Conservation (phyloP, 2,329 filamentous ascomycete genomes). For the Periglandula ipomoeae region DNA sequence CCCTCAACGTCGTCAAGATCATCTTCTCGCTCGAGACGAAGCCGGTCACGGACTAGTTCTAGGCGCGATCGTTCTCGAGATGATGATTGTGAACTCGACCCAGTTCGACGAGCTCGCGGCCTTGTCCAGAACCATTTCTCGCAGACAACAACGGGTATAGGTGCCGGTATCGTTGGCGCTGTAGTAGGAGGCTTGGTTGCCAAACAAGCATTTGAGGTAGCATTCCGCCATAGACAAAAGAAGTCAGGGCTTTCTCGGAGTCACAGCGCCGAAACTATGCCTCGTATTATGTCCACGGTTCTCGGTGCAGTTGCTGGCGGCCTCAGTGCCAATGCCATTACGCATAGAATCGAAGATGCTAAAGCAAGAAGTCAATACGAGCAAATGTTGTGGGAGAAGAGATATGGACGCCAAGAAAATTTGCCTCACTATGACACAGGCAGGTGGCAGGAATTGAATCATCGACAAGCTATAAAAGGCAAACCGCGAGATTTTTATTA, state of each 20-base stretch:
- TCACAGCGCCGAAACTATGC: slow-evolving; percentile 21
- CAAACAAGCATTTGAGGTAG: slow-evolving; percentile 35
- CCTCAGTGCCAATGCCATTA: slow-evolving; percentile 42
- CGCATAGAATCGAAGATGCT: slow-evolving; percentile 32
- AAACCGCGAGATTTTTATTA: slow-evolving; percentile 15
- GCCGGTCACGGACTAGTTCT: slow-evolving; percentile 7
- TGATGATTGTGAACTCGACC: slow-evolving; percentile 15
- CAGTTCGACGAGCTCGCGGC: slow-evolving; percentile 30
- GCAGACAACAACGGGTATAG: slow-evolving; percentile 37
- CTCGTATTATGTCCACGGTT: slow-evolving; percentile 36
- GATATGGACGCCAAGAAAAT: slow-evolving; percentile 20
- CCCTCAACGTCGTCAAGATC: slow-evolving; percentile 12
- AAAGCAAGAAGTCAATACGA: slow-evolving; percentile 23
- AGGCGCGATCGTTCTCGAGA: slow-evolving; percentile 8
- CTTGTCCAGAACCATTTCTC: slow-evolving; percentile 39
- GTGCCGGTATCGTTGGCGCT: slow-evolving; percentile 43
- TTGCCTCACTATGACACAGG: slow-evolving; percentile 17
- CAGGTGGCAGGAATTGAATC: slow-evolving; percentile 8
- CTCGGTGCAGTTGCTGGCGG: slow-evolving; percentile 47
- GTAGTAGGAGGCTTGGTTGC: slow-evolving; percentile 46
- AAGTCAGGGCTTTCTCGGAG: slow-evolving; percentile 12
- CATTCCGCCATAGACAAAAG: slow-evolving; percentile 22
- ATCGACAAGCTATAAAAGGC: slow-evolving; percentile 10
- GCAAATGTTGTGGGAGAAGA: slow-evolving; percentile 25
- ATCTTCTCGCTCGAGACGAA: slow-evolving; percentile 17